phyloP scores from a whole-genome alignment of 805 yeast species.

The Monosporozyma aerobia region DNA sequence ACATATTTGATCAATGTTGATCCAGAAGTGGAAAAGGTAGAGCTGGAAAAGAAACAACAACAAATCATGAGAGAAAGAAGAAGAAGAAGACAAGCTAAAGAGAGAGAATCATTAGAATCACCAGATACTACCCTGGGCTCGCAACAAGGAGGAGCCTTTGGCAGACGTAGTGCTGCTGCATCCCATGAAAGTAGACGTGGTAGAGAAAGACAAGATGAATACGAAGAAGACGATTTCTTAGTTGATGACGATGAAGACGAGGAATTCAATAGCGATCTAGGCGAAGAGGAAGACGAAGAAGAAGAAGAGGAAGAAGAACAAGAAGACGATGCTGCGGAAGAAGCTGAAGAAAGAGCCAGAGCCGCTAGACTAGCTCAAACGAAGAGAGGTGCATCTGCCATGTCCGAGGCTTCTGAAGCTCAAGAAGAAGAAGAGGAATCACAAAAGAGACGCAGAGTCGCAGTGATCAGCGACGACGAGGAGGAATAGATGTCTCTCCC shows the following conservation, averaged over 20 bases:
- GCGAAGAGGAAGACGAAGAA: constrained; percentile 23
- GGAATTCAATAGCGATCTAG: constrained; percentile 20
- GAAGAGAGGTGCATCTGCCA: constrained; percentile 47
- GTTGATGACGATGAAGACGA: constrained; percentile 31
- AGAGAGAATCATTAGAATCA: constrained; percentile 44
- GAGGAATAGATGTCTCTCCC: constrained; percentile 21
- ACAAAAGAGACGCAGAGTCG: constrained; percentile 22
- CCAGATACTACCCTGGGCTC: constrained; percentile 28
- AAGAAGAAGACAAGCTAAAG: constrained; percentile 48
- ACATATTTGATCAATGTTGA: constrained; percentile 41
- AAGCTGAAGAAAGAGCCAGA: constrained; percentile 42
- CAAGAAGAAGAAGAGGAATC: constrained; percentile 28
- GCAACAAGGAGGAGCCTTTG: constrained; percentile 13
- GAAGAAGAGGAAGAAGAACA: constrained; percentile 38
- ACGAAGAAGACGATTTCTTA: constrained; percentile 30
- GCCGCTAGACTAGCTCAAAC: constrained; percentile 50
- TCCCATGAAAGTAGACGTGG: constrained; percentile 6
- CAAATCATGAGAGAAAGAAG: constrained; percentile 59
- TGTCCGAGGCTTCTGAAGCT: constrained; percentile 32
- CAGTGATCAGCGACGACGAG: constrained; percentile 33
- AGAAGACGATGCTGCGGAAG: constrained; percentile 40
- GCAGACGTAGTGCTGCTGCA: constrained; percentile 7
- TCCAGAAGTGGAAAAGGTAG: constrained; percentile 60
- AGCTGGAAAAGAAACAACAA: constrained; percentile 57
- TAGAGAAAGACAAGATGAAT: constrained; percentile 19